Percentiles rank a stretch among this genome's conserved stretches.
phyloP scores from a whole-genome alignment of 768 basidiomycete species.

The Pleurotus tuoliensis region DNA sequence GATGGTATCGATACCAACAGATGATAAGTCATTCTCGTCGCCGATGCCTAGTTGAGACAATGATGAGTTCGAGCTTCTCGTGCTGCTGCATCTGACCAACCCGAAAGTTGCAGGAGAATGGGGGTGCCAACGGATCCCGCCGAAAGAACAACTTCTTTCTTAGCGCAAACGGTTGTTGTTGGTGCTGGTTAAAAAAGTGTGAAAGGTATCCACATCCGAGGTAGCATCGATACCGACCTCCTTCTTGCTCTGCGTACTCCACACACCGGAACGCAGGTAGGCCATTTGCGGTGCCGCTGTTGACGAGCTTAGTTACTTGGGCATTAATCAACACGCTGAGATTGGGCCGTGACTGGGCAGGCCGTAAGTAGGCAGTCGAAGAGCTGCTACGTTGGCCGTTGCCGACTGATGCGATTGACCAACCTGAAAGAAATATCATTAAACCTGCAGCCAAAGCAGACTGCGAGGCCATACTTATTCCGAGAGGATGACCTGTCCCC shows the following conservation, averaged over 20 bases:
- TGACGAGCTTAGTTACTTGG: slow-evolving; percentile 25
- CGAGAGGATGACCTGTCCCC: slow-evolving; percentile 28
- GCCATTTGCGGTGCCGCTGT: slow-evolving; percentile 8
- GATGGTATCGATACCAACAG: slow-evolving; percentile 14
- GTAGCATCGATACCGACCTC: background rate
- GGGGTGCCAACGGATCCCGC: slow-evolving; percentile 4
- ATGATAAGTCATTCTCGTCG: background rate
- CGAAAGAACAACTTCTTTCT: background rate
- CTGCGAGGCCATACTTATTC: slow-evolving; percentile 2
- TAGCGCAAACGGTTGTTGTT: background rate
- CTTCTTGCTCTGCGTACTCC: slow-evolving; percentile 11
- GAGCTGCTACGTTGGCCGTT: slow-evolving; percentile 32
- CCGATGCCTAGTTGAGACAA: background rate
- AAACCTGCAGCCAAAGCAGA: too few relatives aligned
- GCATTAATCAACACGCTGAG: slow-evolving; percentile 32
- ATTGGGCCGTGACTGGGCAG: slow-evolving; percentile 26
- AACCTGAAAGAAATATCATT: slow-evolving; percentile 15
- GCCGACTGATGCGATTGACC: slow-evolving; percentile 28
- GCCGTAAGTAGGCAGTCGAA: slow-evolving; percentile 29
- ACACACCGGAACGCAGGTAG: slow-evolving; percentile 17
- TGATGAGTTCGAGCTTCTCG: background rate
- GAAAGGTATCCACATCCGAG: too few relatives aligned
- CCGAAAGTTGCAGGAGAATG: background rate
- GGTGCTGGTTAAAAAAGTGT: background rate
- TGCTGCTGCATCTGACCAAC: background rate